Evolutionary conservation across 768 basidiomycete genomes (phyloP).

Genomic region (Psilocybe cyanescens): DNA sequence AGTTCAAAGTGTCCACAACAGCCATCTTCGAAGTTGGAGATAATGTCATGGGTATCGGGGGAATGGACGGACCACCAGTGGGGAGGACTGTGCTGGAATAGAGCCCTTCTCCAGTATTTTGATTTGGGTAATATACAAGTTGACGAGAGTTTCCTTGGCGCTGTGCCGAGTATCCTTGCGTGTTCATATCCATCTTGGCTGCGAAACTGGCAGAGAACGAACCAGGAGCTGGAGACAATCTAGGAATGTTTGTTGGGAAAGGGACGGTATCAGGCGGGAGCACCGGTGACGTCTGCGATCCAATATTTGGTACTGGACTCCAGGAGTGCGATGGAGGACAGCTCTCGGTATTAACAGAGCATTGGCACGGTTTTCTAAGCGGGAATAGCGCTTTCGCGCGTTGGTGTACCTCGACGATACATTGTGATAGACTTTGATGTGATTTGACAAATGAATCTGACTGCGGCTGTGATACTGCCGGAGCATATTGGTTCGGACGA

Average conservation of each 20-base stretch:
- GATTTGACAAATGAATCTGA: conserved; percentile 43
- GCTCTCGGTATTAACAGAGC: conserved; percentile 30
- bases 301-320: conserved; percentile 42
- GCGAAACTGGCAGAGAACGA: conserved; percentile 3
- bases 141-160: conserved; percentile 13
- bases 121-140: conserved; percentile 13
- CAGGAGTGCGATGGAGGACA: conserved; percentile 51
- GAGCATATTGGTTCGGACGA: conserved; percentile 16
- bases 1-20: conserved; percentile 48
- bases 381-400: conserved; percentile 46
- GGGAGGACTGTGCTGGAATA: conserved; percentile 36
- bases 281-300: conserved; percentile 36
- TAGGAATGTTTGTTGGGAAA: conserved; percentile 9
- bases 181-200: not conserved
- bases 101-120: conserved; percentile 24
- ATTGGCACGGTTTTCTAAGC: conserved; percentile 47
- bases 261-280: conserved; percentile 32
- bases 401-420: conserved; percentile 51
- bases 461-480: conserved; percentile 23
- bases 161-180: conserved; percentile 7
- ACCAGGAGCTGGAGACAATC: conserved; percentile 13
- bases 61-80: conserved; percentile 31
- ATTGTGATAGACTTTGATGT: conserved; percentile 47
- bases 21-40: conserved; percentile 42
- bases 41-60: conserved; percentile 23